Evolutionary conservation across 1,284 basidiomycete species (phyloP).

Genomic region (Apiotrichum veenhuisii): DNA sequence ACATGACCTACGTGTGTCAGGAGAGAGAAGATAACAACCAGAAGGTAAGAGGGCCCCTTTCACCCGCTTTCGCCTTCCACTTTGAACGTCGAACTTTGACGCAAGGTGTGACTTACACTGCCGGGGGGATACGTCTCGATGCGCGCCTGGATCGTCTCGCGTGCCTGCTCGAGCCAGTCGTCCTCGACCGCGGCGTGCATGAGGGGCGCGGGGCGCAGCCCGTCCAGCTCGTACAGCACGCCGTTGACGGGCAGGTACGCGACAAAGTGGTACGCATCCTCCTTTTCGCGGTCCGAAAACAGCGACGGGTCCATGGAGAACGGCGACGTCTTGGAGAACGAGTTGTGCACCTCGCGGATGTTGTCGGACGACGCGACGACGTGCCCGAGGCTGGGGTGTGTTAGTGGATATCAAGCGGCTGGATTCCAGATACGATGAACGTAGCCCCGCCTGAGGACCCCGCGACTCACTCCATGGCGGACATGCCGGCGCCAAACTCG

Average conservation of each 20-base stretch:
- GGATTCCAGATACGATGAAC: too few species aligned
- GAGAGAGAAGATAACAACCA: conserved; percentile 3
- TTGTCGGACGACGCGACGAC: conserved; percentile 81
- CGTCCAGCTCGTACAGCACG: conserved; percentile 83
- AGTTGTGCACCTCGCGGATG: conserved; percentile 79
- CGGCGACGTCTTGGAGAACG: conserved; percentile 71
- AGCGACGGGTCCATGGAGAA: conserved; percentile 68
- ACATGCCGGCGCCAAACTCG: conserved; percentile 76
- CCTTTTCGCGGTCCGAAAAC: conserved; percentile 59
- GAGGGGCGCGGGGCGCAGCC: conserved; percentile 72
- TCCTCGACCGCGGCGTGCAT: conserved; percentile 65
- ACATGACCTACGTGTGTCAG: conserved; percentile 63
- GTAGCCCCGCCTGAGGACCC: not conserved
- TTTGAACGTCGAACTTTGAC: too few species aligned
- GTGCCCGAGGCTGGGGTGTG: conserved; percentile 63
- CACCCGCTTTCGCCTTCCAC: too few species aligned
- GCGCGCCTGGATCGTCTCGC: conserved; percentile 75
- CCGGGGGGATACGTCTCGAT: conserved; percentile 82
- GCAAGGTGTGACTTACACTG: conserved; percentile 63
- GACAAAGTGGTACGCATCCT: conserved; percentile 91
- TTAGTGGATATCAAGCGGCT: too few species aligned
- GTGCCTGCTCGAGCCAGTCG: conserved; percentile 74
- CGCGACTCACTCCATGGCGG: conserved; percentile 58
- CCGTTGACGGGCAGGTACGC: conserved; percentile 81
- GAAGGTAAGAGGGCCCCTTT: too few species aligned